These are phyloP conservation scores for Pythium dissotocum DNA, from an alignment of 352 stramenopile species.

Conservation along the genomic window DNA sequence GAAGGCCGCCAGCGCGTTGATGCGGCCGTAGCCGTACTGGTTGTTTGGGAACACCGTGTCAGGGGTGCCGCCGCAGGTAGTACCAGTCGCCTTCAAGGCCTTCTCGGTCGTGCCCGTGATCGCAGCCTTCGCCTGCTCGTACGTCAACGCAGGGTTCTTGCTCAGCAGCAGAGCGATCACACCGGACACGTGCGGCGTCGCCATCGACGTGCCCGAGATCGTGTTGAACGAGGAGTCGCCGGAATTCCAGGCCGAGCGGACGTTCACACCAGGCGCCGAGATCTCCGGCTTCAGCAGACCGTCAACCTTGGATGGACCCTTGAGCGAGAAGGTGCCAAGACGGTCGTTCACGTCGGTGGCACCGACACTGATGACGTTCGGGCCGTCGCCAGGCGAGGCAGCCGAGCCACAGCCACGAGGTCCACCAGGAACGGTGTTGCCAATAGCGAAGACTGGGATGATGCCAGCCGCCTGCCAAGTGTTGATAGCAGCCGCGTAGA, in stretches of 20 bases:
- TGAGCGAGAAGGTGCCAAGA: background rate
- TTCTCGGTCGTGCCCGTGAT: too few species aligned
- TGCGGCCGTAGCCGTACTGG: too few species aligned
- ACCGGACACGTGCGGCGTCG: constrained; percentile 29
- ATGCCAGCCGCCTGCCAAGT: constrained; percentile 25
- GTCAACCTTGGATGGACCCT: background rate
- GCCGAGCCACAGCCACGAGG: constrained; percentile 1
- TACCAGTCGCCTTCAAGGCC: too few species aligned
- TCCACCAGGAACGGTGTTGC: constrained; percentile 9
- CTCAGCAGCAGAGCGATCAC: constrained; percentile 12
- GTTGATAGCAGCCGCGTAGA: constrained; percentile 11
- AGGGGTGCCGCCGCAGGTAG: too few species aligned
- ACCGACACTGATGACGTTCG: constrained; percentile 27
- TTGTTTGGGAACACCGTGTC: too few species aligned
- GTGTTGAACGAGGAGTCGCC: constrained; percentile 17
- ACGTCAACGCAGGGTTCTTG: too few species aligned
- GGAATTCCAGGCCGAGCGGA: constrained; percentile 13
- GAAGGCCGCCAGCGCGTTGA: too few species aligned
- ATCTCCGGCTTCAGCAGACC: background rate
- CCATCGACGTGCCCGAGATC: constrained; percentile 30
- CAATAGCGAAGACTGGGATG: constrained; percentile 26
- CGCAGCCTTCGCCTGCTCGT: too few species aligned
- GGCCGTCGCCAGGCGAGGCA: constrained; percentile 12
- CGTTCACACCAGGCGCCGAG: background rate
- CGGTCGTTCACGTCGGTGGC: background rate